Base-by-base conservation (phyloP, 371 early-diverging fungal genomes). In the Funneliformis caledonium region DNA sequence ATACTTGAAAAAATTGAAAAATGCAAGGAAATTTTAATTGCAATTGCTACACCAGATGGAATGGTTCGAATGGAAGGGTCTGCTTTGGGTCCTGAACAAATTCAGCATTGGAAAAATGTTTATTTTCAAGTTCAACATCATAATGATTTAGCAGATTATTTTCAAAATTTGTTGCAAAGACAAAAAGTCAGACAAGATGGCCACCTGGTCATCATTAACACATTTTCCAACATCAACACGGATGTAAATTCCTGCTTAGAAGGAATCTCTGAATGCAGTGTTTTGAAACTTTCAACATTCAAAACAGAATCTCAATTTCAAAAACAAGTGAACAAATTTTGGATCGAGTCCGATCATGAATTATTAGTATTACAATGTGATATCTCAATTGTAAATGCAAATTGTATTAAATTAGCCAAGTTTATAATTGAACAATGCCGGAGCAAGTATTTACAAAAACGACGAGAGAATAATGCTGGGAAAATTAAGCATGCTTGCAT, bases 211-310 rank as follows among this genome's bases (percentile, higher is more conserved):
- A 69, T 80, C 16, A 76, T 80, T 11, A 72, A 70, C 60, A 80
- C 80, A 11, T 80, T 80, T n/a, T 73, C 74, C 3, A 80, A 80
- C 22, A 80, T 80, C 7, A 72, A 80, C 47, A 80, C 80, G 7
- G 80, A 80, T 64, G 50, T 80, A n/a, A 59, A 61, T 12, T 19
- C 31, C 48, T 75, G 19, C 9, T 45, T 72, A 50, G 22, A 62
- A 62, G 5, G 11, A 37, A 2, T 48, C 7, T 16, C 60, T 22
- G 8, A 11, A 22, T 33, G 76, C 73, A 62, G 73, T 26, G 70
- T 80, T 2, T 73, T 73, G 31, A 80, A 72, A 56, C 43, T 80
- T 19, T 70, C 72, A 62, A 59, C 62, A 31, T 80, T 80, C 74
- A 80, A 80, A 12, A 62, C 80, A 37, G 80, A 80, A 60, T 56